A percentile compares a stretch with the other conserved stretches of the same genome.
Evolutionary conservation across 176 grass and related monocot genomes (phyloP).

Genomic region (Tillandsia leiboldiana): DNA sequence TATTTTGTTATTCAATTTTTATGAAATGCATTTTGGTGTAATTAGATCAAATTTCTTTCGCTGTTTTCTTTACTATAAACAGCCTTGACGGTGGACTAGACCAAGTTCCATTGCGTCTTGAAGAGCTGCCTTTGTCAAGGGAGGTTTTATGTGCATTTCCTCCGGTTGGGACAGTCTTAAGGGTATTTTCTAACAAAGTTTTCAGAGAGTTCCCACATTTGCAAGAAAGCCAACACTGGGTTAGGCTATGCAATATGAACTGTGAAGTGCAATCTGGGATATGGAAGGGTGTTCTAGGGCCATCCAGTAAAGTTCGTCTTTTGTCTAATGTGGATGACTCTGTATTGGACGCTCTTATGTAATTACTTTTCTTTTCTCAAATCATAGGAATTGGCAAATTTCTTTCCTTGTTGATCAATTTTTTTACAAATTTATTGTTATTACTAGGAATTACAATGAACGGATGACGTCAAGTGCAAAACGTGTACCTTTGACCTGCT

Average conservation of each 20-base stretch:
- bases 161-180: constrained; percentile 58
- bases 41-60: constrained; percentile 13
- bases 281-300: constrained; percentile 45
- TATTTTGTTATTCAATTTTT: neutral
- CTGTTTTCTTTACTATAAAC: constrained; percentile 14
- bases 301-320: constrained; percentile 61
- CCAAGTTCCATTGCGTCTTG: constrained; percentile 42
- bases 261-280: constrained; percentile 57
- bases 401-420: constrained; percentile 1
- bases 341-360: constrained; percentile 50
- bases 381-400: neutral
- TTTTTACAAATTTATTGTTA: constrained; percentile 19
- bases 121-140: constrained; percentile 43
- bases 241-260: constrained; percentile 57
- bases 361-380: constrained; percentile 31
- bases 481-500: constrained; percentile 20
- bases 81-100: constrained; percentile 28
- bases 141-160: constrained; percentile 60
- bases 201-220: constrained; percentile 37
- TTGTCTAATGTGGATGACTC: constrained; percentile 64
- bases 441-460: constrained; percentile 31
- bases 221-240: constrained; percentile 49
- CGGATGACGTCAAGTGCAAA: constrained; percentile 9
- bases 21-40: neutral
- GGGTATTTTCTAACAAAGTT: constrained; percentile 37